Evolutionary conservation across 2,329 filamentous ascomycete species (phyloP).

Genomic region (Thielaviopsis ethacetica): DNA sequence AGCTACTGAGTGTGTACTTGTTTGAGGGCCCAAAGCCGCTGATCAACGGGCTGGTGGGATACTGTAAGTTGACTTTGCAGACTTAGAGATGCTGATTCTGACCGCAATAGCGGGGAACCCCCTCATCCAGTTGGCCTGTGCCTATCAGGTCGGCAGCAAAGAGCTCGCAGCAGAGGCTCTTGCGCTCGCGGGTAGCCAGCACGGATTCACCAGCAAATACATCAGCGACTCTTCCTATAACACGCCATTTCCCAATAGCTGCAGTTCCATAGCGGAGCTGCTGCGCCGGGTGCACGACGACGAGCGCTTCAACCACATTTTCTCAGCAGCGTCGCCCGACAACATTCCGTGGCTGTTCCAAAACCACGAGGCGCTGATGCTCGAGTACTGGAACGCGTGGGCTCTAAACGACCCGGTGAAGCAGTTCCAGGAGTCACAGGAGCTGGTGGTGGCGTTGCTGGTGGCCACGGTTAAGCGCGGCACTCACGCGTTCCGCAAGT

Average conservation of each 20-base stretch:
- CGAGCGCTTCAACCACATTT: slow-evolving; percentile 50
- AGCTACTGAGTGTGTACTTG: slow-evolving; percentile 59
- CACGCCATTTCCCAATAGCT: slow-evolving; percentile 41
- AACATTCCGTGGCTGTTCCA: slow-evolving; percentile 52
- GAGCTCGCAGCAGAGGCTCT: slow-evolving; percentile 84
- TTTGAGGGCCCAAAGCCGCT: slow-evolving; percentile 60
- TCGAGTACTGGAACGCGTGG: slow-evolving; percentile 92
- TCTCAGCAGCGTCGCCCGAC: slow-evolving; percentile 37
- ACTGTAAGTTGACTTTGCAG: slow-evolving; percentile 38
- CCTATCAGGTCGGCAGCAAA: slow-evolving; percentile 70
- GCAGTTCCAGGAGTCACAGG: slow-evolving; percentile 59
- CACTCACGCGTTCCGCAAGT: slow-evolving; percentile 62
- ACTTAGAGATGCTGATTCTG: background rate
- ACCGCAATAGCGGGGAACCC: slow-evolving; percentile 57
- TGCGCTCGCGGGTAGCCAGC: slow-evolving; percentile 43
- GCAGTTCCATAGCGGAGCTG: slow-evolving; percentile 51
- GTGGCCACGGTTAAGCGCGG: slow-evolving; percentile 41
- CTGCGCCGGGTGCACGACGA: slow-evolving; percentile 55
- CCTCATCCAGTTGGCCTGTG: slow-evolving; percentile 90
- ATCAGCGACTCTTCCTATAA: slow-evolving; percentile 60
- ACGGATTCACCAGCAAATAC: slow-evolving; percentile 46
- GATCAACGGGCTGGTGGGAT: slow-evolving; percentile 63
- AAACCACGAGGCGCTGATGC: slow-evolving; percentile 49
- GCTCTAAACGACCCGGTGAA: slow-evolving; percentile 48
- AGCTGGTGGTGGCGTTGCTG: slow-evolving; percentile 43